Evolutionary conservation across 306 rosid species (phyloP).

Genomic region (Rosa lucieae): DNA sequence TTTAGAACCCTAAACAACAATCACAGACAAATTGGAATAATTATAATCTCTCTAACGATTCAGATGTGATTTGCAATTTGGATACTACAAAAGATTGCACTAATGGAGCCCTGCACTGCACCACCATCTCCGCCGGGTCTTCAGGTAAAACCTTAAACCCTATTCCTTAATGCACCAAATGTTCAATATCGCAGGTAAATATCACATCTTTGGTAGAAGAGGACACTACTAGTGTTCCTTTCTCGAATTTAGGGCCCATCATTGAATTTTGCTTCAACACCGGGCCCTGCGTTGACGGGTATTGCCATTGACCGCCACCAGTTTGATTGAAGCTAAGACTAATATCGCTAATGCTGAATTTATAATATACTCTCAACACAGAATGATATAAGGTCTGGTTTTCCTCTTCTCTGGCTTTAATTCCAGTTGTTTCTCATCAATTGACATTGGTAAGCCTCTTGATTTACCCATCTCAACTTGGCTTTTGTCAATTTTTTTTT

Average conservation of each 20-base stretch:
- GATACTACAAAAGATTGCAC: too few species aligned
- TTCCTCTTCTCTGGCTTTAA: conserved; percentile 2
- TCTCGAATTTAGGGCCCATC: neutral
- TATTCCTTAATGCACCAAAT: too few species aligned
- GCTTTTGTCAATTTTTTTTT: neutral
- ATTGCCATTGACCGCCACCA: neutral
- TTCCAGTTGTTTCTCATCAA: neutral
- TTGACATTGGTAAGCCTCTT: neutral
- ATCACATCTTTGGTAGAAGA: too few species aligned
- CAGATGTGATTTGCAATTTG: too few species aligned
- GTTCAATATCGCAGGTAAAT: too few species aligned
- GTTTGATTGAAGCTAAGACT: neutral
- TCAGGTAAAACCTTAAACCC: too few species aligned
- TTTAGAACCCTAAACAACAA: too few species aligned
- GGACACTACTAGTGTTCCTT: too few species aligned
- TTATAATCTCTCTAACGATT: too few species aligned
- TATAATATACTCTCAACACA: neutral
- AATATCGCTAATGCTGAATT: neutral
- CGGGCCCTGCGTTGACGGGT: neutral
- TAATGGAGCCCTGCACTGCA: too few species aligned
- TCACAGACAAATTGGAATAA: too few species aligned
- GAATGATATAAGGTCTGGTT: neutral
- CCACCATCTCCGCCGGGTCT: too few species aligned
- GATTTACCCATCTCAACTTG: neutral
- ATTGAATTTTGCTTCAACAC: neutral